Evolutionary conservation across 768 basidiomycete species (phyloP), one percentile per base, ranked within the genome.

Genomic region (Hericium alpestre): DNA sequence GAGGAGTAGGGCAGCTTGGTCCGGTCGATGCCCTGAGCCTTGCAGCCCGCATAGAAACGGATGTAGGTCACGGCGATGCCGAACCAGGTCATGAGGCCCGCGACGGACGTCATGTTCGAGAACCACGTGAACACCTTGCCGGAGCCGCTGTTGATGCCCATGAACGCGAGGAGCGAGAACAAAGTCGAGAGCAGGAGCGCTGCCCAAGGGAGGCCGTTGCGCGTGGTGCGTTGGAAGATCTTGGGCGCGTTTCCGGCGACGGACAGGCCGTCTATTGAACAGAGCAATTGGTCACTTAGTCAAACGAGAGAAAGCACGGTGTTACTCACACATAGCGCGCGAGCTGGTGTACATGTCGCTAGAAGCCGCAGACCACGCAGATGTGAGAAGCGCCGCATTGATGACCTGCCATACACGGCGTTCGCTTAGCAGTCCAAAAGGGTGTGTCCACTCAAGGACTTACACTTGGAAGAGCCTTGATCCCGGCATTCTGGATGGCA

Each of bases 281-380:
- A 7, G 32, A 7, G 32, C 38, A 58, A 56, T 41, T 53, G 46
- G n/a, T 39, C 47, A 22, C 52, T 53, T n/a, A 15, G 8, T 1
- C 4, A 32, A 32, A 32, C 6, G 9, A 32, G 1, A 32, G 32
- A 18, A 40, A 43, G 15, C 4, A 7, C 38, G 15, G 10, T 41
- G 23, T 46, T 38, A 74, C 85, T 64, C 60, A 89, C 87, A 94
- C 11, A 97, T 77, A 0, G 87, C 88, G 55, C 88, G 83, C 16
- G 91, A 93, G 47, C 86, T 85, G 3, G 90, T 93, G 72, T 91
- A 95, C 51, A 96, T 69, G 67, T 94, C 92, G 67, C 86, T 87
- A n/a, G 84, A 86, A 3, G 88, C 90, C 38, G 93, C 93, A 22
- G 92, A 95, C 86, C 89, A 93, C 3, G 93, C 92, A 2, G 91